Base-by-base conservation (phyloP, 139 green algal genomes). In the Raphidocelis subcapitata region DNA sequence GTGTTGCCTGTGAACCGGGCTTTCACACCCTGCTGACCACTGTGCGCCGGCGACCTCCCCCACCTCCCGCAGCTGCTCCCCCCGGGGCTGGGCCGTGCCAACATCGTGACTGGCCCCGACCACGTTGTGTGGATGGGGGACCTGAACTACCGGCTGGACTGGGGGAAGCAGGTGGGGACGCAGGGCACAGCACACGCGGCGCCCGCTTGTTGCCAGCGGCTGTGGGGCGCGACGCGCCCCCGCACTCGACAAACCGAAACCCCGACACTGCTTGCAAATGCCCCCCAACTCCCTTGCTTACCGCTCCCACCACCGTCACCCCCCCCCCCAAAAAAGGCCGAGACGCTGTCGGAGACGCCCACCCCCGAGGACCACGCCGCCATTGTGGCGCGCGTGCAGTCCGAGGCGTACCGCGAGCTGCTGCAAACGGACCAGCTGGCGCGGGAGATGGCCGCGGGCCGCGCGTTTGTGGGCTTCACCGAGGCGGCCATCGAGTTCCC, bases 101-200 rank as follows among this genome's bases (percentile, higher is more conserved):
- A 90, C 41, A n/a, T 88, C 14, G 65, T 84, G 18, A 90, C 87
- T 1, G 82, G 52, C 16, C 86, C 80, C 62, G 83, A 90, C 75
- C 87, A 92, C 49, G 61, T 84, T 23, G 85, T 92, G 37, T 92
- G 85, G 85, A 79, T 92, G 72, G 87, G 87, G 0, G 87, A 92
- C 72, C 69, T 92, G 24, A 92, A 92, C 81, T 92, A 90, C 83
- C 62, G 84, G 44, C 62, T 89, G 54, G 78, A 89, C 32, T 89
- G 77, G 21, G 80, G 80, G 0, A 23, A 67, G 62, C 81, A 85
- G 80, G 80, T 77, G 10, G 12, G 66, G 2, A 32, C 21, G n/a
- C n/a, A n/a, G n/a, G n/a, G n/a, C n/a, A n/a, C n/a, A n/a, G n/a
- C n/a, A n/a, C n/a, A n/a, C n/a, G n/a, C n/a, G n/a, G n/a, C n/a